phyloP scores from a whole-genome alignment of 805 yeast species.

The Ogataea methanolica region DNA sequence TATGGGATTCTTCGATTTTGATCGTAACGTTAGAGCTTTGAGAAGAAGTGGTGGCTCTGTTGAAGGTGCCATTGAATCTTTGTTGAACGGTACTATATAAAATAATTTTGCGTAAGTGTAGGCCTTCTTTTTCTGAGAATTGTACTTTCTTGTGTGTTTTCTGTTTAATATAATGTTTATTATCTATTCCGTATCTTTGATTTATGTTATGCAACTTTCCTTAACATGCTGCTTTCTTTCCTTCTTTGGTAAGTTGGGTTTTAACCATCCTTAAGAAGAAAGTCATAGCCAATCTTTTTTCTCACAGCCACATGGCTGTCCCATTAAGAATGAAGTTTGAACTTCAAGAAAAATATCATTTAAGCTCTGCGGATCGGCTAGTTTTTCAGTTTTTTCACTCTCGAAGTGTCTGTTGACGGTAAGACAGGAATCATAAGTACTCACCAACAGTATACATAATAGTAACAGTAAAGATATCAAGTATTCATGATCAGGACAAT shows the following conservation, averaged over 20 bases:
- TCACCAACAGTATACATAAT: background rate
- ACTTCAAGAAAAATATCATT: too few relatives aligned
- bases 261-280: too few relatives aligned
- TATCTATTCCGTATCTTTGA: too few relatives aligned
- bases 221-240: too few relatives aligned
- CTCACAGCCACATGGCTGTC: too few relatives aligned
- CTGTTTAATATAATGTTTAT: too few relatives aligned
- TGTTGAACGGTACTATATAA: conserved; percentile 51
- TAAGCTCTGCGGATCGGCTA: background rate
- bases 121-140: too few relatives aligned
- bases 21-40: conserved; percentile 83
- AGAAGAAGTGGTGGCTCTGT: conserved; percentile 96
- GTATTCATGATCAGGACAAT: conserved; percentile 9
- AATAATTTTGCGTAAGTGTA: background rate
- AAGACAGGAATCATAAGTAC: background rate
- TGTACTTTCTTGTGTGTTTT: too few relatives aligned
- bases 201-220: too few relatives aligned
- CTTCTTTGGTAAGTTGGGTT: too few relatives aligned
- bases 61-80: conserved; percentile 91
- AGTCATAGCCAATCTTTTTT: too few relatives aligned
- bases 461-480: background rate
- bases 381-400: background rate
- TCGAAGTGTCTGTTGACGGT: background rate
- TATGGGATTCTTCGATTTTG: conserved; percentile 88
- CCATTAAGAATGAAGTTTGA: too few relatives aligned